phyloP scores from a whole-genome alignment of 1,284 basidiomycete genomes.

The Ceratobasidium sp. region DNA sequence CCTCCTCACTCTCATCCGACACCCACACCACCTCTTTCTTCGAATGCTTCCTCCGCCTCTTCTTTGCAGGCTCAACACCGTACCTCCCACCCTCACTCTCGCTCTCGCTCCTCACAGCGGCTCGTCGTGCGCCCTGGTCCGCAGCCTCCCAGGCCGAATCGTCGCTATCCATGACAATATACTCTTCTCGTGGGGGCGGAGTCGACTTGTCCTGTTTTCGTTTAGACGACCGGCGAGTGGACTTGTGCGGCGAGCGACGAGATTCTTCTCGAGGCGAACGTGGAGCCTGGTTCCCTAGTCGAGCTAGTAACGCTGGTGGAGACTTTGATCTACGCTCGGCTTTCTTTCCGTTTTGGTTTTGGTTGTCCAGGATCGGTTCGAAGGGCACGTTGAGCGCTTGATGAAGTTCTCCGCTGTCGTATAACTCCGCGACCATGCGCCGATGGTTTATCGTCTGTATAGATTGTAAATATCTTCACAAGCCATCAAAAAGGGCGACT shows the following conservation, averaged over 20 bases:
- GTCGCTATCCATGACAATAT: slow-evolving; percentile 50
- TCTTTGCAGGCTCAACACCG: slow-evolving; percentile 21
- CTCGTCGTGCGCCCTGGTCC: slow-evolving; percentile 56
- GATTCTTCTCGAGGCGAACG: slow-evolving; percentile 49
- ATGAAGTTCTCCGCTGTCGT: slow-evolving; percentile 71
- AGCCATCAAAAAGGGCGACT: slow-evolving; percentile 47
- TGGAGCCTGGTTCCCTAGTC: slow-evolving; percentile 50
- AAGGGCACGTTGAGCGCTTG: slow-evolving; percentile 64
- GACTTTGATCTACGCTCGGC: neutral
- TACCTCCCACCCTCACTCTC: slow-evolving; percentile 29
- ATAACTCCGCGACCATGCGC: slow-evolving; percentile 73
- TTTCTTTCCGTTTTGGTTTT: neutral
- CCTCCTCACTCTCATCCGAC: slow-evolving; percentile 32
- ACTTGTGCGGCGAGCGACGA: slow-evolving; percentile 43
- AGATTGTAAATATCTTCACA: slow-evolving; percentile 41
- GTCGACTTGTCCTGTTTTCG: slow-evolving; percentile 23
- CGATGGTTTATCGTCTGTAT: slow-evolving; percentile 76
- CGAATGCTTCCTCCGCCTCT: slow-evolving; percentile 13
- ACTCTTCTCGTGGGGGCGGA: slow-evolving; percentile 46
- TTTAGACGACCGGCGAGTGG: slow-evolving; percentile 24
- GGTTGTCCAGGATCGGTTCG: slow-evolving; percentile 3
- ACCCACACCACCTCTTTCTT: neutral
- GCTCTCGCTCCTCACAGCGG: slow-evolving; percentile 46
- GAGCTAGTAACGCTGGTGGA: slow-evolving; percentile 4
- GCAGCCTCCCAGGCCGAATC: slow-evolving; percentile 57